These are phyloP conservation scores for Tolypocladium ophioglossoides DNA, from an alignment of 2,329 filamentous ascomycete species.

Conservation along the genomic window DNA sequence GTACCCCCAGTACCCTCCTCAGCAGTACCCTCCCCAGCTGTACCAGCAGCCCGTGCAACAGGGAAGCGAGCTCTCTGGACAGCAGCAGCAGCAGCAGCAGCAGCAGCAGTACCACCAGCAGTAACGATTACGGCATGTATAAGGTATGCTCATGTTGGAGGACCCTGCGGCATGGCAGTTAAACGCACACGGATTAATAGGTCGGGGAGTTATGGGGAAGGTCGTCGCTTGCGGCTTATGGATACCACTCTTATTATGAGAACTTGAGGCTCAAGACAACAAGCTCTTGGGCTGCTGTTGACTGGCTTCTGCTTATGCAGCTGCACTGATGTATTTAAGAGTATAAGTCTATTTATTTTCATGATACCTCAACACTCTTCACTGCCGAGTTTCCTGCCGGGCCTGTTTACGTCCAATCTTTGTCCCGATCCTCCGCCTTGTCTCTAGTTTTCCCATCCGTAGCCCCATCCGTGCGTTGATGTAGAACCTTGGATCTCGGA, in stretches of 20 bases:
- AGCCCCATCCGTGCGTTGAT: not conserved
- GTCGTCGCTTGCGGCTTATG: not conserved
- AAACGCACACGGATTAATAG: not conserved
- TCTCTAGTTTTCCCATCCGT: no score
- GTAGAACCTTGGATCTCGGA: not conserved
- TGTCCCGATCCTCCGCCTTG: no score
- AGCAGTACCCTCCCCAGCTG: slow-evolving; percentile 9
- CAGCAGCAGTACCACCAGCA: slow-evolving; percentile 2
- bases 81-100: not conserved
- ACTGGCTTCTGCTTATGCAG: not conserved
- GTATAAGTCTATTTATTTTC: not conserved
- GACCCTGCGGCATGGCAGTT: not conserved
- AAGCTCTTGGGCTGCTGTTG: not conserved
- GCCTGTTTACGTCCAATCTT: not conserved
- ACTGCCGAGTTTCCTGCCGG: not conserved
- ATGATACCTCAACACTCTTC: not conserved
- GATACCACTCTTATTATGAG: not conserved
- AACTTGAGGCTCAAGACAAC: not conserved
- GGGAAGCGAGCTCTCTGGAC: not conserved
- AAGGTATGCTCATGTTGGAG: not conserved
- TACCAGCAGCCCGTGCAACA: slow-evolving; percentile 10
- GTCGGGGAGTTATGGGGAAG: not conserved
- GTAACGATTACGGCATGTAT: not conserved
- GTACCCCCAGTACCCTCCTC: slow-evolving; percentile 5
- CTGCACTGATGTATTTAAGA: no score